These are phyloP conservation scores for Schrenkiella parvula DNA, from an alignment of 345 rosid genomes.

Conservation along the genomic window DNA sequence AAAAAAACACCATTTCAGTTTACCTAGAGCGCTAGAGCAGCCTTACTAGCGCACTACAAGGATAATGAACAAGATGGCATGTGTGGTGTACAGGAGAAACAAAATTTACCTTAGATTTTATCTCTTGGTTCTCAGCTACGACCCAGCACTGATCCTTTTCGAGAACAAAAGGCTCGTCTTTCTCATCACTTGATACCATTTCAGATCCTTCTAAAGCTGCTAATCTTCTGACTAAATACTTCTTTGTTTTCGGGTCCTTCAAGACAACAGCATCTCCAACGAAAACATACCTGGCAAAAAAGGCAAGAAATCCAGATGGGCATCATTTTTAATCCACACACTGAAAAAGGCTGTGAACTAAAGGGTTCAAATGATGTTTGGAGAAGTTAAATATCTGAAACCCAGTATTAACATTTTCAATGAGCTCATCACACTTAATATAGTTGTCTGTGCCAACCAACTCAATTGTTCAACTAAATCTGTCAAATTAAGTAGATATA, in stretches of 20 bases:
- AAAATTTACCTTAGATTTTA: slow-evolving; percentile 70
- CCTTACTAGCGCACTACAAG: neutral
- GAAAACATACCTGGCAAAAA: slow-evolving; percentile 52
- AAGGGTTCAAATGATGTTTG: neutral
- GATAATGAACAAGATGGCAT: neutral
- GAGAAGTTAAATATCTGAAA: neutral
- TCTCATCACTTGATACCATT: slow-evolving; percentile 75
- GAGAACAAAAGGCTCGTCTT: slow-evolving; percentile 88
- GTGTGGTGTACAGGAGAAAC: neutral
- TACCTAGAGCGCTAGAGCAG: neutral
- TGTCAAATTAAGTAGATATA: neutral
- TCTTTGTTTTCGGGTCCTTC: slow-evolving; percentile 72
- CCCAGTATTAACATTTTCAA: neutral
- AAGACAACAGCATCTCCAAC: slow-evolving; percentile 89
- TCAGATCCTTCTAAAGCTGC: slow-evolving; percentile 90
- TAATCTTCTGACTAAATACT: slow-evolving; percentile 72
- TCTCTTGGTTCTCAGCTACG: slow-evolving; percentile 70
- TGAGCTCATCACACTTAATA: neutral
- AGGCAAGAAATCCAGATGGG: slow-evolving; percentile 5
- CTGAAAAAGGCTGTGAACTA: neutral
- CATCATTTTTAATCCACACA: neutral
- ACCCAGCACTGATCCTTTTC: slow-evolving; percentile 92
- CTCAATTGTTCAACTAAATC: neutral
- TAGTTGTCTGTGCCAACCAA: neutral
- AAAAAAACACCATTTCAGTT: neutral